Evolutionary conservation across 805 yeast genomes (phyloP).

Genomic region (Metschnikowia shivogae): DNA sequence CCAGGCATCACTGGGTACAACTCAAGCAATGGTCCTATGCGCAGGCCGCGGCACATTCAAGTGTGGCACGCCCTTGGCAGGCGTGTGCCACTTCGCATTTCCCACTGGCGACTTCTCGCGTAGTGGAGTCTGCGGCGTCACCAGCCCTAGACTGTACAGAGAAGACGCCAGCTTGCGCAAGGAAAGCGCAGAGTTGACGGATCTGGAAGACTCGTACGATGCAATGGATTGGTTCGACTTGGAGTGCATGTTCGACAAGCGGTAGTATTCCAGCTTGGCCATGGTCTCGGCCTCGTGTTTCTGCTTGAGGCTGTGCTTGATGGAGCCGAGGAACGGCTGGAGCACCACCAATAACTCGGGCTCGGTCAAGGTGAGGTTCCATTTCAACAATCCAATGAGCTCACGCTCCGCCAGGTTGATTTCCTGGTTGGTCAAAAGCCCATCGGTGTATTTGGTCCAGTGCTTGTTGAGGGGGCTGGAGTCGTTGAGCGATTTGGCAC

Average conservation of each 20-base stretch:
- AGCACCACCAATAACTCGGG: constrained; percentile 67
- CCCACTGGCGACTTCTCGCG: constrained; percentile 12
- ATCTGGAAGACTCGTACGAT: constrained; percentile 12
- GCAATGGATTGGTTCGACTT: constrained; percentile 15
- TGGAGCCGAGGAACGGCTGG: constrained; percentile 71
- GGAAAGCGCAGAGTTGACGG: constrained; percentile 11
- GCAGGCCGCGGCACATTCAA: constrained; percentile 1
- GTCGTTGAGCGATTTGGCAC: constrained; percentile 92
- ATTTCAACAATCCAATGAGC: constrained; percentile 71
- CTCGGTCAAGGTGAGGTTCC: constrained; percentile 74
- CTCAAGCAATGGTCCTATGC: background rate
- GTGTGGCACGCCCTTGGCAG: constrained; percentile 2
- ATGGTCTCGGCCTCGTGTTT: constrained; percentile 12
- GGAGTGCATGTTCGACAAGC: constrained; percentile 16
- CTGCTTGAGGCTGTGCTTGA: constrained; percentile 39
- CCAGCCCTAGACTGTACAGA: constrained; percentile 11
- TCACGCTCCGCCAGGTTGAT: constrained; percentile 92
- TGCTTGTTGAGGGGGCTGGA: constrained; percentile 93
- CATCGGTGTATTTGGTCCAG: constrained; percentile 92
- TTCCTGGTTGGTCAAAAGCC: constrained; percentile 69
- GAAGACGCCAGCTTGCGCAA: constrained; percentile 13
- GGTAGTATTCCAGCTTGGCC: constrained; percentile 17
- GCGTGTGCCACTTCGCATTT: constrained; percentile 3
- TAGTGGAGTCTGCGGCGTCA: constrained; percentile 14
- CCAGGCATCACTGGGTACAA: too few species aligned